Conservation (phyloP, 306 rosid genomes). For the Malus asiatica region DNA sequence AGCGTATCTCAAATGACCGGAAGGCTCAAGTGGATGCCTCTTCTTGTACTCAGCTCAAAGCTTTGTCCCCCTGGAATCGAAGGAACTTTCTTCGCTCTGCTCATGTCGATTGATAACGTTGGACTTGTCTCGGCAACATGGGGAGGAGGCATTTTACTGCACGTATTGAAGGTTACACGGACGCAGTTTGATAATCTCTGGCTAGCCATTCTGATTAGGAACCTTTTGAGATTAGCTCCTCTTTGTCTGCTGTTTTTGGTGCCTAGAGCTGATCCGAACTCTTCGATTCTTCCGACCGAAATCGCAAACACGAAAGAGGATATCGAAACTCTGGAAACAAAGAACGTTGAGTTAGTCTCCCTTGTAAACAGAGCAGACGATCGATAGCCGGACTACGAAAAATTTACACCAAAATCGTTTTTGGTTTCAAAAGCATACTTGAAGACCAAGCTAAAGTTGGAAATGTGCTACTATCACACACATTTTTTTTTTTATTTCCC, state of each 20-base stretch:
- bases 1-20: constrained; percentile 64
- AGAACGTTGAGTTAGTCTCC: constrained; percentile 64
- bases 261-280: constrained; percentile 74
- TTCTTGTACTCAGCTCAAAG: constrained; percentile 90
- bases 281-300: constrained; percentile 52
- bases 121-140: constrained; percentile 86
- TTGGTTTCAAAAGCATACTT: background rate
- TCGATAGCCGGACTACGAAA: constrained; percentile 15
- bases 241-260: constrained; percentile 71
- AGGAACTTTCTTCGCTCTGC: constrained; percentile 88
- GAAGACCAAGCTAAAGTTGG: background rate
- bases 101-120: constrained; percentile 84
- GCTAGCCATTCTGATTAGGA: constrained; percentile 80
- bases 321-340: constrained; percentile 31
- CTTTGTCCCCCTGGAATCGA: constrained; percentile 89
- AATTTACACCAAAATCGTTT: background rate
- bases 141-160: constrained; percentile 87
- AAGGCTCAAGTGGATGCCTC: constrained; percentile 97
- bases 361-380: constrained; percentile 52
- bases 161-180: constrained; percentile 61
- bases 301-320: constrained; percentile 28
- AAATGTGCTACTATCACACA: too few relatives aligned
- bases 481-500: too few relatives aligned
- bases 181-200: constrained; percentile 62
- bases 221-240: constrained; percentile 62